Base-by-base conservation (phyloP, 768 basidiomycete genomes). In the Leucocoprinus sp. region DNA sequence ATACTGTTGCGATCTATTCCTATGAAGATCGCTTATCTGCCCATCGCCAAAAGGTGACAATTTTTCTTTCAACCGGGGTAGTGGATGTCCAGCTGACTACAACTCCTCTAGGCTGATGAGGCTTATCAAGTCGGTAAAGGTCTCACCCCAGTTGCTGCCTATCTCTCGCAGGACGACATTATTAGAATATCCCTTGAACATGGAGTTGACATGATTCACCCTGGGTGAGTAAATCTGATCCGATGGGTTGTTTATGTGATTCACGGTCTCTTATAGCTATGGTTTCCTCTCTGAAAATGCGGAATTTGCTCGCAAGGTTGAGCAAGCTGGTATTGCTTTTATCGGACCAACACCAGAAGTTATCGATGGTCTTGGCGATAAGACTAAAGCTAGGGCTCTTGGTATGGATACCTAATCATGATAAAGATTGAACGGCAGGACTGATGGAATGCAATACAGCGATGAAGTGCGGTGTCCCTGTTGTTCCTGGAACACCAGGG, bases 131-230 rank as follows among this genome's bases (percentile, higher is more conserved):
- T 98, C 52, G 96, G 96, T 45, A 92, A 88, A 57, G 96, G 96
- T 7, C 65, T 97, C 41, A 93, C 93, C 11, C 96, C 96, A 24
- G 96, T 99, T 31, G 96, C 74, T 14, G 96, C 96, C 8, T 99
- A 99, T 64, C 85, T 99, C 52, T 84, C 93, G 2, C 93, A 97
- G 63, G 92, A 98, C 56, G 93, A 96, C 58, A 98, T 99, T 65
- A 93, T 99, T 66, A 71, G 82, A 52, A 84, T 93, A 54, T 91
- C 93, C n/a, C 75, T 98, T 35, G 93, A 98, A 65, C 93, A 98
- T 64, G 93, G 91, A 19, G 96, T 99, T 19, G 95, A 97, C 62
- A 98, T 99, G 96, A 98, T 99, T 60, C 96, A 98, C 66, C 96
- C 93, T 8, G 93, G 93, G 90, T 92, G 55, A 58, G 72, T 64